Percentiles rank a stretch among this genome's conserved stretches.
These are phyloP conservation scores for Delitschia confertaspora DNA, from an alignment of 495 filamentous ascomycete genomes.

Conservation along the genomic window DNA sequence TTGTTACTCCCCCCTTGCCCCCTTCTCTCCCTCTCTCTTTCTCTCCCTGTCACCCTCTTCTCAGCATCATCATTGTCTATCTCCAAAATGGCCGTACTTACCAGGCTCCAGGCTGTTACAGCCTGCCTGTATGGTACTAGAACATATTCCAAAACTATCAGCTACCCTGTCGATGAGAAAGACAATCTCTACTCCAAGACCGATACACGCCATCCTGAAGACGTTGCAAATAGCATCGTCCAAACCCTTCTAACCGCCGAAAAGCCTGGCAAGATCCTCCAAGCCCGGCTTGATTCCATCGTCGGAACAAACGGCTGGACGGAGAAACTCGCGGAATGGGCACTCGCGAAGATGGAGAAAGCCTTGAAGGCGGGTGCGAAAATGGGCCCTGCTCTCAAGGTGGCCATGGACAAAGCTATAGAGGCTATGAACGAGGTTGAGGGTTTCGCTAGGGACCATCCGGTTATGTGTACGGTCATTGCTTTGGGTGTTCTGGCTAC, in stretches of 20 bases:
- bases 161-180: too few relatives aligned
- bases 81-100: too few relatives aligned
- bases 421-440: slow-evolving; percentile 25
- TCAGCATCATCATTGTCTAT: too few relatives aligned
- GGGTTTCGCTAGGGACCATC: slow-evolving; percentile 40
- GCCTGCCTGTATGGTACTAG: too few relatives aligned
- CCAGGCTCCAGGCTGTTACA: too few relatives aligned
- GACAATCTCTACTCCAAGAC: too few relatives aligned
- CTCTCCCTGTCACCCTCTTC: too few relatives aligned
- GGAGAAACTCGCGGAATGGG: slow-evolving; percentile 33
- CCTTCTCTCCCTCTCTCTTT: too few relatives aligned
- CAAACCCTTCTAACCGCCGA: slow-evolving; percentile 9
- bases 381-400: slow-evolving; percentile 32
- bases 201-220: too few relatives aligned
- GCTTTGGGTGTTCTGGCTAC: slow-evolving; percentile 44
- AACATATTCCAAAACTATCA: too few relatives aligned
- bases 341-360: slow-evolving; percentile 32
- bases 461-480: slow-evolving; percentile 39
- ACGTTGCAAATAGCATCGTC: slow-evolving; percentile 5
- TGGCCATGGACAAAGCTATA: slow-evolving; percentile 33
- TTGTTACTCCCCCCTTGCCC: too few relatives aligned
- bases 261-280: slow-evolving; percentile 7
- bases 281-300: slow-evolving; percentile 4
- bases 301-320: slow-evolving; percentile 34
- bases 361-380: slow-evolving; percentile 30